These are phyloP conservation scores for Taphrina confusa DNA, from an alignment of 1,139 yeast genomes.

Conservation along the genomic window DNA sequence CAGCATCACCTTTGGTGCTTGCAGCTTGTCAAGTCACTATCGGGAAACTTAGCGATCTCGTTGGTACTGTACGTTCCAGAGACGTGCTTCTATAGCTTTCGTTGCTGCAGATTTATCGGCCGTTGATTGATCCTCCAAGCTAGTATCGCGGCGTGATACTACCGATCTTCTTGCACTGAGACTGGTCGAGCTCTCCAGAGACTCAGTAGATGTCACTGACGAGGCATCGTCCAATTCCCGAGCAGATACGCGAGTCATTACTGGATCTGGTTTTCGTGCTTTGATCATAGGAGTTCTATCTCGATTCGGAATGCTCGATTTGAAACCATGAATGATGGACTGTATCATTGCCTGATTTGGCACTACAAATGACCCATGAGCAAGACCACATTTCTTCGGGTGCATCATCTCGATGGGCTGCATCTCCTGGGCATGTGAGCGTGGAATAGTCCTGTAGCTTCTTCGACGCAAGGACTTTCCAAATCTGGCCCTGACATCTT, in stretches of 20 bases:
- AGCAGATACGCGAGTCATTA: no score
- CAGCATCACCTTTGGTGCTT: no score
- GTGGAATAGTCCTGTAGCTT: not conserved
- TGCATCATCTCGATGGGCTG: not conserved
- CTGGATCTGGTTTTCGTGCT: not conserved
- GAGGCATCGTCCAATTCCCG: not conserved
- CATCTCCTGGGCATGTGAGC: slow-evolving; percentile 9
- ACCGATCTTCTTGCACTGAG: no score
- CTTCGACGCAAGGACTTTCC: not conserved
- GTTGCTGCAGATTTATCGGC: no score
- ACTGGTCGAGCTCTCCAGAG: no score
- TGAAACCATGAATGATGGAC: not conserved
- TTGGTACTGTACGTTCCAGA: slow-evolving; percentile 3
- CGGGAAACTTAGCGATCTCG: no score
- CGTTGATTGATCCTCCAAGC: not conserved
- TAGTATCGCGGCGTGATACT: not conserved
- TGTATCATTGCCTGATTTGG: not conserved
- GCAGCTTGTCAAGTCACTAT: no score
- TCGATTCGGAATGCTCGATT: not conserved
- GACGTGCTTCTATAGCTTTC: not conserved
- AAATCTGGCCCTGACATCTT: not conserved
- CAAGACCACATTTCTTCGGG: not conserved
- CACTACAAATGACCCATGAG: slow-evolving; percentile 1
- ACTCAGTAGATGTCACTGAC: not conserved
- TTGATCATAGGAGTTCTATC: not conserved